Percentiles rank a stretch among this genome's conserved stretches.
Conservation (phyloP, 1,139 yeast genomes). For the Zygosaccharomyces sapae region DNA sequence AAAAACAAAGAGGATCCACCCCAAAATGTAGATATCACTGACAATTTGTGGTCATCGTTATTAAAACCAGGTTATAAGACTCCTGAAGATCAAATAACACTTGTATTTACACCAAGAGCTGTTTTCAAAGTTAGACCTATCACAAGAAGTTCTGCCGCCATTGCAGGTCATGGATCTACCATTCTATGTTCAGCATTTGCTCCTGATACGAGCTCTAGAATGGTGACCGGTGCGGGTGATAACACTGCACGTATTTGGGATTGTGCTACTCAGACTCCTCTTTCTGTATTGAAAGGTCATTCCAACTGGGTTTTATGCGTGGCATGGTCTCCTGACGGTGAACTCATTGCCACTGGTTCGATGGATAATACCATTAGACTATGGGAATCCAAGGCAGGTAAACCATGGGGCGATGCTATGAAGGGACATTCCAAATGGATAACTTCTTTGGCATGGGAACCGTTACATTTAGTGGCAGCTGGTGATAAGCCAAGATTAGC, state of each 20-base stretch:
- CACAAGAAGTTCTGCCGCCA: slow-evolving; percentile 86
- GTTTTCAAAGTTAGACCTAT: slow-evolving; percentile 89
- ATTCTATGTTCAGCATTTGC: slow-evolving; percentile 91
- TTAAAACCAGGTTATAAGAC: slow-evolving; percentile 82
- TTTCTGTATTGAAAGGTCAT: slow-evolving; percentile 77
- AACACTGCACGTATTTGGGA: slow-evolving; percentile 98
- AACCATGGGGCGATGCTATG: slow-evolving; percentile 66
- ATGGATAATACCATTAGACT: slow-evolving; percentile 87
- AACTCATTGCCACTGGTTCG: slow-evolving; percentile 88
- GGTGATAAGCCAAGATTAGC: slow-evolving; percentile 71
- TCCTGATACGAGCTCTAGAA: slow-evolving; percentile 77
- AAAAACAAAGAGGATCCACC: slow-evolving; percentile 40
- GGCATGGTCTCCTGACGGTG: slow-evolving; percentile 89
- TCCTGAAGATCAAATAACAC: slow-evolving; percentile 88
- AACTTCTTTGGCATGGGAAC: slow-evolving; percentile 90
- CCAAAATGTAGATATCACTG: slow-evolving; percentile 65
- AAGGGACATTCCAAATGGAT: slow-evolving; percentile 88
- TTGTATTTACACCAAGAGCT: slow-evolving; percentile 92
- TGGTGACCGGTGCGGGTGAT: slow-evolving; percentile 97
- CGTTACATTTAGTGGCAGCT: slow-evolving; percentile 68
- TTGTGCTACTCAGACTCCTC: slow-evolving; percentile 89
- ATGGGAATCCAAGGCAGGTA: slow-evolving; percentile 81
- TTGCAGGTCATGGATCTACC: slow-evolving; percentile 93
- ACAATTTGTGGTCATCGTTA: slow-evolving; percentile 71
- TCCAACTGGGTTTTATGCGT: slow-evolving; percentile 91